A percentile compares a stretch with the other conserved stretches of the same genome.
phyloP scores from a whole-genome alignment of 768 basidiomycete species.

The Sutorius australiensis region DNA sequence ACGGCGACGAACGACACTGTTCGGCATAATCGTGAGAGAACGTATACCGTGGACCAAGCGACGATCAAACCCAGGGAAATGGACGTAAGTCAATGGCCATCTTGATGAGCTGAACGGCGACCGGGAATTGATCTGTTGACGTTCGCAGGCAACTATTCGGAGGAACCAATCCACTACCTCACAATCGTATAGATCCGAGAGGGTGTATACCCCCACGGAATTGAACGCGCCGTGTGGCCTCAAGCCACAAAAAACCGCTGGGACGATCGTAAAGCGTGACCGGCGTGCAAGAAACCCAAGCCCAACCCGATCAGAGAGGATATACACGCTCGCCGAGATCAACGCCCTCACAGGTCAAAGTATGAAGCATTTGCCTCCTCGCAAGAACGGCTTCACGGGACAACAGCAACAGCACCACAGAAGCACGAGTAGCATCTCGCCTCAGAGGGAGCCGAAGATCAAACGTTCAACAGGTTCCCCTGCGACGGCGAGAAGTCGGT shows the following conservation, averaged over 20 bases:
- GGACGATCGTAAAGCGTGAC: slow-evolving; percentile 16
- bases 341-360: slow-evolving; percentile 30
- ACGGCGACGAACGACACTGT: slow-evolving; percentile 13
- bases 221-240: slow-evolving; percentile 10
- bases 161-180: slow-evolving; percentile 20
- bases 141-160: slow-evolving; percentile 16
- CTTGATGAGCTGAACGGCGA: background rate
- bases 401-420: slow-evolving; percentile 11
- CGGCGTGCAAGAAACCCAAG: slow-evolving; percentile 21
- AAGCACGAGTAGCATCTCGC: slow-evolving; percentile 20
- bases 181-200: slow-evolving; percentile 26
- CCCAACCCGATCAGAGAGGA: slow-evolving; percentile 32
- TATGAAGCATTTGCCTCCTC: slow-evolving; percentile 23
- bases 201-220: slow-evolving; percentile 19
- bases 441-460: slow-evolving; percentile 14
- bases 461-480: slow-evolving; percentile 12
- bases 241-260: slow-evolving; percentile 17
- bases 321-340: slow-evolving; percentile 33
- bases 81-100: slow-evolving; percentile 18
- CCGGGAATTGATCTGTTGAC: background rate
- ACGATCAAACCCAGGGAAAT: slow-evolving; percentile 17
- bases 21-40: slow-evolving; percentile 11
- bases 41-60: slow-evolving; percentile 9
- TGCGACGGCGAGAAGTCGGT: slow-evolving; percentile 19
- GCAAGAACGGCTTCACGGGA: slow-evolving; percentile 8